Evolutionary conservation across 106 monocot genomes (phyloP).

Genomic region (Phalaenopsis aphrodite): DNA sequence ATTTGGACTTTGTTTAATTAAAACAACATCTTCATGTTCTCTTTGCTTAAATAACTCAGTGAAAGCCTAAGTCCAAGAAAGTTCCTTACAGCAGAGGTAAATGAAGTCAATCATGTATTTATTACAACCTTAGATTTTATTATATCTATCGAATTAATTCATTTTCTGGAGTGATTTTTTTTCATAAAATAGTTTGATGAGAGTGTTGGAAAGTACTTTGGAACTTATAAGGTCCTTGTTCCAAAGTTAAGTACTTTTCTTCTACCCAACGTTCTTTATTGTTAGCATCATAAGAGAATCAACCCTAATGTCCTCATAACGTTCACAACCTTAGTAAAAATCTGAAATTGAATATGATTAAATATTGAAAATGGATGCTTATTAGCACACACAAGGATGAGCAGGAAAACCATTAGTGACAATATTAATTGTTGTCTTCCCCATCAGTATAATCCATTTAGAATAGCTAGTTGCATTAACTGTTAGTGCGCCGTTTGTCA

Average conservation of each 20-base stretch:
- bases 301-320: not conserved
- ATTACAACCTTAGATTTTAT: not conserved
- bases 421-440: not conserved
- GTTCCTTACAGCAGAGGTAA: not conserved
- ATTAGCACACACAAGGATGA: not conserved
- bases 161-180: not conserved
- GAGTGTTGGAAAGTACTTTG: not conserved
- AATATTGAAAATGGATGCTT: not conserved
- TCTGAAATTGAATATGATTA: not conserved
- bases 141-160: not conserved
- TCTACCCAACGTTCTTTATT: not conserved
- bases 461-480: not conserved
- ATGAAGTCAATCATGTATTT: not conserved
- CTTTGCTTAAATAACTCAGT: too few species aligned
- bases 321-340: not conserved
- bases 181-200: not conserved
- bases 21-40: too few species aligned
- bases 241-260: not conserved
- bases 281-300: not conserved
- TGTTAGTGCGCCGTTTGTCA: not conserved
- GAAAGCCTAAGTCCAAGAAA: not conserved
- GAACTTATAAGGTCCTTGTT: not conserved
- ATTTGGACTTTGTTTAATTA: too few species aligned
- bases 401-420: not conserved
- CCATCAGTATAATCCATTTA: not conserved